phyloP scores from a whole-genome alignment of 2,329 filamentous ascomycete species.

The Endocalyx cinctus region DNA sequence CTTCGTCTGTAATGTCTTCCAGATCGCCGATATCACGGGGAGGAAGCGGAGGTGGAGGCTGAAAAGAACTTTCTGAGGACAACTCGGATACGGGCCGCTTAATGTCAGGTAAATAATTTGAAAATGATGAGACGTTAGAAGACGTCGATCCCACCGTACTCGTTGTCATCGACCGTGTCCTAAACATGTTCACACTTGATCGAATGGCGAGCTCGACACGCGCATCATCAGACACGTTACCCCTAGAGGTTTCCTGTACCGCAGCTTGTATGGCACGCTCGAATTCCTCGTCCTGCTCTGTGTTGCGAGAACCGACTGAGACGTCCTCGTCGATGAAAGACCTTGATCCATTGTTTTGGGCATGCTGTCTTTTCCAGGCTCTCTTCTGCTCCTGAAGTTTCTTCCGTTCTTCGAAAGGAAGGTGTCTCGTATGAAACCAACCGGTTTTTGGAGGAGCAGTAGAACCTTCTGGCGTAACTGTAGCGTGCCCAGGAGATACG shows the following conservation, averaged over 20 bases:
- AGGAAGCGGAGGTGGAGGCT: slow-evolving; percentile 15
- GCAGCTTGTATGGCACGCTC: slow-evolving; percentile 68
- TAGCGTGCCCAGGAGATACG: too few species aligned
- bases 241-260: slow-evolving; percentile 65
- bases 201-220: slow-evolving; percentile 70
- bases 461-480: too few species aligned
- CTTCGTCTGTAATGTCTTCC: slow-evolving; percentile 47
- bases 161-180: slow-evolving; percentile 19
- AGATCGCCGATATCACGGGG: too few species aligned
- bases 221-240: slow-evolving; percentile 65
- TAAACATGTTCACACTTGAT: slow-evolving; percentile 60
- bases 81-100: slow-evolving; percentile 13
- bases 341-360: slow-evolving; percentile 15
- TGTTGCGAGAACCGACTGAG: slow-evolving; percentile 10
- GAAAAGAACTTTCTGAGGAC: slow-evolving; percentile 2
- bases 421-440: slow-evolving; percentile 43
- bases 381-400: slow-evolving; percentile 45
- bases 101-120: slow-evolving; percentile 17
- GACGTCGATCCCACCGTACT: slow-evolving; percentile 12
- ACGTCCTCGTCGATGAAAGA: slow-evolving; percentile 16
- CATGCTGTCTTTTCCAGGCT: slow-evolving; percentile 33
- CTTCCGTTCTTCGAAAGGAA: slow-evolving; percentile 48
- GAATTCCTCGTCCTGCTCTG: slow-evolving; percentile 54
- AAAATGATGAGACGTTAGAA: slow-evolving; percentile 11
- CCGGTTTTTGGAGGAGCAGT: slow-evolving; percentile 40